These are phyloP conservation scores for Podospora pseudocomata DNA, from an alignment of 495 filamentous ascomycete genomes.

Conservation along the genomic window DNA sequence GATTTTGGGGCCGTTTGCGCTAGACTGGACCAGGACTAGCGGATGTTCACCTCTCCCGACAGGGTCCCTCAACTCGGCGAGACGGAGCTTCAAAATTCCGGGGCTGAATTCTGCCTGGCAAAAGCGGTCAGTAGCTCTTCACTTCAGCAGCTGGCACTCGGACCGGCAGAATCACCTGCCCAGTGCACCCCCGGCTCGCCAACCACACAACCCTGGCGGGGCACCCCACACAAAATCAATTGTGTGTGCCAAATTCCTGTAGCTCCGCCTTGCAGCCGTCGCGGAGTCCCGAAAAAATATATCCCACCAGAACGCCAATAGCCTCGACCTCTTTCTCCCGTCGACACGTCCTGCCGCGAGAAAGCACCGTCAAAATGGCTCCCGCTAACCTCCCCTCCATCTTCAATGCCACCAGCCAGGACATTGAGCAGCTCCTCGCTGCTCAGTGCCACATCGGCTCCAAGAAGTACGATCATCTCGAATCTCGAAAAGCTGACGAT, in stretches of 20 bases:
- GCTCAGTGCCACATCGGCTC: slow-evolving; percentile 95
- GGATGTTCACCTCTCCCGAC: background rate
- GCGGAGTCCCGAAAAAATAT: slow-evolving; percentile 30
- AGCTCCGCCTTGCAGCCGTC: slow-evolving; percentile 27
- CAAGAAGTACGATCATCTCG: slow-evolving; percentile 63
- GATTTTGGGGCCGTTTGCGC: slow-evolving; percentile 28
- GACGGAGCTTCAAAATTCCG: slow-evolving; percentile 17
- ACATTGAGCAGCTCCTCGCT: slow-evolving; percentile 98
- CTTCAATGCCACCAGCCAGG: slow-evolving; percentile 67
- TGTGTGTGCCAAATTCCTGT: slow-evolving; percentile 38
- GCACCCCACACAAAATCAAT: slow-evolving; percentile 36
- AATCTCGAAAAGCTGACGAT: background rate
- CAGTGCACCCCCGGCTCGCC: background rate
- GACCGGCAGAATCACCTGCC: background rate
- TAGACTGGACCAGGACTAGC: slow-evolving; percentile 16
- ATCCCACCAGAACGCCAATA: slow-evolving; percentile 28
- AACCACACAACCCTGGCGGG: slow-evolving; percentile 38
- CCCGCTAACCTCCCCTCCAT: slow-evolving; percentile 83
- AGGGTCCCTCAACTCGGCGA: slow-evolving; percentile 8
- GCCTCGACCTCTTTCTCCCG: slow-evolving; percentile 51
- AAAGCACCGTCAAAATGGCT: slow-evolving; percentile 75
- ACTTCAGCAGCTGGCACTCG: slow-evolving; percentile 9
- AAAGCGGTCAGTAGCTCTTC: background rate
- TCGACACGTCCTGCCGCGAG: slow-evolving; percentile 43
- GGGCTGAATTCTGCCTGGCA: background rate